Evolutionary conservation across 108 stramenopile genomes (phyloP).

Genomic region (Conticribra guillardii): DNA sequence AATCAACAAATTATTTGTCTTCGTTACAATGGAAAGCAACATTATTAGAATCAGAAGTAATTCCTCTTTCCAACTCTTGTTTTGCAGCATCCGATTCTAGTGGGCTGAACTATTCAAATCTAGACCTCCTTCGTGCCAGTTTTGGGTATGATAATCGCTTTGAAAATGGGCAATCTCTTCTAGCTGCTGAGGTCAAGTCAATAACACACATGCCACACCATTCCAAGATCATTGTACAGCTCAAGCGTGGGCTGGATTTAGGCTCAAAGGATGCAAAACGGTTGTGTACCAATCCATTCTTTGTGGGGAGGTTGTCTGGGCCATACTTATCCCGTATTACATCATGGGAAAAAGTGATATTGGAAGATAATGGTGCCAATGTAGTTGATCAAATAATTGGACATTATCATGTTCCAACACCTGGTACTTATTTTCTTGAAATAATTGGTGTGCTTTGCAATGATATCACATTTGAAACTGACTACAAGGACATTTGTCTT

Average conservation of each 20-base stretch:
- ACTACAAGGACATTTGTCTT: conserved; percentile 16
- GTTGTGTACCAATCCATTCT: conserved; percentile 3
- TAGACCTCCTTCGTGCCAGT: too few species aligned
- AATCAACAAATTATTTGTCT: too few species aligned
- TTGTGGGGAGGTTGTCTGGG: conserved; percentile 13
- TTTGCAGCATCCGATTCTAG: too few species aligned
- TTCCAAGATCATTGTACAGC: neutral
- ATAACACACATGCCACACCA: conserved; percentile 3
- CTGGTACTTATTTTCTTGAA: conserved; percentile 22
- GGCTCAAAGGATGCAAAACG: neutral
- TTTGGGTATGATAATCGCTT: too few species aligned
- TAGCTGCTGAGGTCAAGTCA: conserved; percentile 9
- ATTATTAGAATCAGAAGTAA: too few species aligned
- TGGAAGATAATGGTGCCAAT: neutral
- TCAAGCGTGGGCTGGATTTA: neutral
- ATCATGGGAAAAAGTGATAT: neutral
- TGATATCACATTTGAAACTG: conserved; percentile 6
- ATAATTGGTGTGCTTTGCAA: conserved; percentile 33
- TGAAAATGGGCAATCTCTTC: conserved; percentile 3
- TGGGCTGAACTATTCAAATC: too few species aligned
- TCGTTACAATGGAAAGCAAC: too few species aligned
- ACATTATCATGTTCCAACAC: conserved; percentile 10
- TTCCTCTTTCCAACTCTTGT: too few species aligned
- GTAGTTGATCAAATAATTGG: conserved; percentile 10
- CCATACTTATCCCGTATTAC: conserved; percentile 8